Base-by-base conservation (phyloP, 331 rosid genomes). In the Dryas integrifolia region DNA sequence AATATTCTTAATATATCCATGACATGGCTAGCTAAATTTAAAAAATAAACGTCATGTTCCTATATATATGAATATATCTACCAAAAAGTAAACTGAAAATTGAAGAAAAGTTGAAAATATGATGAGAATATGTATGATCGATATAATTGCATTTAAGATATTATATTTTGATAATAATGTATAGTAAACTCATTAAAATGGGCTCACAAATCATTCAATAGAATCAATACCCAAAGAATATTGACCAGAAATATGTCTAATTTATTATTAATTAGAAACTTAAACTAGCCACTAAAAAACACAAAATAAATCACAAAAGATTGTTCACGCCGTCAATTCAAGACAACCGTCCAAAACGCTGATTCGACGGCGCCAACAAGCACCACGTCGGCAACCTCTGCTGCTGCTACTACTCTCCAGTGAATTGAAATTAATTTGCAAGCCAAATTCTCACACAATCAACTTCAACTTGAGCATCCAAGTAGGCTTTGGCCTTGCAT, bases 321-420 rank as follows among this genome's bases (percentile, higher is more conserved):
- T 21, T 21, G 55, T 50, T 13, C 13, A 50, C 58, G 65, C 60
- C 70, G 74, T 58, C 70, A 30, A 47, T 0, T 21, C 24, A 8
- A 3, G 5, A 4, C 26, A 57, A 41, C 53, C 18, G 59, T 52
- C 41, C 13, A 2, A 26, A 43, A 10, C 47, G 30, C 14, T 4
- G 10, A 55, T 67, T 46, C 24, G 64, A 67, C 40, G 60, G 26
- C 26, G 77, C 59, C 58, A 55, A 67, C 21, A 45, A 35, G 67
- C 66, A 72, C 72, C 81, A 76, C 78, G 68, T 72, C 60, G 58
- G 8, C 16, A 58, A 60, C 4, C 6, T 21, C 3, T 3, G 5
- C 9, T 48, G 14, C 11, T 30, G 35, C 35, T 30, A 30, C 35
- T 30, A 30, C 35, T 30, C 35, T 30, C 24, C 24, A 21, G 24